Base-by-base conservation (phyloP, 176 grass and related monocot genomes). In the Eragrostis curvula region DNA sequence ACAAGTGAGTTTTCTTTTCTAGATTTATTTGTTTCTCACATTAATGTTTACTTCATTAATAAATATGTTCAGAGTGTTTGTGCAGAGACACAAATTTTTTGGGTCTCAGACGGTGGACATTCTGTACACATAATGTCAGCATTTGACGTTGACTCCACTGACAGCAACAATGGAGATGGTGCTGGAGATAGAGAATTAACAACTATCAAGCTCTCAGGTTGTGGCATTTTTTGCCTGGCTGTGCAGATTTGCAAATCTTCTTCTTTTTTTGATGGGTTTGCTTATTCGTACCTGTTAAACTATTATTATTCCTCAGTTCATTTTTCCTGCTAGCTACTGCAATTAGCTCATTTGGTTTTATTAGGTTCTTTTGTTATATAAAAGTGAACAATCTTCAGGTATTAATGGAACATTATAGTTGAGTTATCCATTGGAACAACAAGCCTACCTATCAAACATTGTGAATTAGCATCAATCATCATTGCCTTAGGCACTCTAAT, bases 21-120 rank as follows among this genome's bases (percentile, higher is more conserved):
- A 52, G 70, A 55, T 28, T 29, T 85, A 6, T 67, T 45, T 24
- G 70, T 46, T 87, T 67, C 85, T 47, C 45, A 61, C 57, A 60
- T 68, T 58, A 20, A 59, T 44, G 72, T 89, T 87, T 89, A 84
- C 45, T 79, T 92, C 84, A 92, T 88, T 90, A 90, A 90, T 90
- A 87, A 88, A 85, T 96, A 63, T 96, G 39, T 89, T 93, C 82
- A 96, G 86, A 87, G 90, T 88, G 28, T 71, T 86, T 91, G 70
- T 93, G 75, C 96, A 98, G 96, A 90, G 58, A 85, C 84, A 28
- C 86, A 95, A 27, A 69, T 88, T 69, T 72, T 95, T 89, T 98
- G 92, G 92, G 79, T 91, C 89, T 98, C 92, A 84, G 92, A 98
- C 65, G 92, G 92, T 40, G 81, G 81, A 62, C 75, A 98, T 80